Conservation (phyloP, 768 basidiomycete genomes). For the Naganishia randhawae region DNA sequence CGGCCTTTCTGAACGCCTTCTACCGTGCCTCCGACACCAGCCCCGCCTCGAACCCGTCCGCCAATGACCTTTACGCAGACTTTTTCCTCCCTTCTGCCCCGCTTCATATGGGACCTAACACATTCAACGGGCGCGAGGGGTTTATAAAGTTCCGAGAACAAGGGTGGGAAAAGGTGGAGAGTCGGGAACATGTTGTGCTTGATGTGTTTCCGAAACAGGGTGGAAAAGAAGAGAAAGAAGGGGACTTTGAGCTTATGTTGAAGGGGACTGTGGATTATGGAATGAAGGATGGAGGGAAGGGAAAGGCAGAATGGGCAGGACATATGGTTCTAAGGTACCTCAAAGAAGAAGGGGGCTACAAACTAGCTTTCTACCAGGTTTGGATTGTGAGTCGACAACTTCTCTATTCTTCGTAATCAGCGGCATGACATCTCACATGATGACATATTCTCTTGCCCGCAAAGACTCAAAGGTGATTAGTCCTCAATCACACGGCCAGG, state of each 20-base stretch:
- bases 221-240: not conserved
- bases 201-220: constrained; percentile 9
- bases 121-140: not conserved
- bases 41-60: not conserved
- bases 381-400: constrained; percentile 27
- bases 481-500: too few relatives aligned
- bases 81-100: not conserved
- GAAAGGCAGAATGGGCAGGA: constrained; percentile 20
- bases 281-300: constrained; percentile 11
- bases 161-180: constrained; percentile 18
- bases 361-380: constrained; percentile 21
- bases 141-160: not conserved
- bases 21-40: constrained; percentile 21
- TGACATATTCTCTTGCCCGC: too few relatives aligned
- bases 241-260: constrained; percentile 15
- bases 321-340: constrained; percentile 3
- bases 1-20: constrained; percentile 12
- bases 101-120: constrained; percentile 19
- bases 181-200: constrained; percentile 6
- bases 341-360: constrained; percentile 8
- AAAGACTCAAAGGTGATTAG: too few relatives aligned
- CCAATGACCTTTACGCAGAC: constrained; percentile 1
- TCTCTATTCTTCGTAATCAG: too few relatives aligned
- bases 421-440: too few relatives aligned
- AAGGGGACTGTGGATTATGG: constrained; percentile 19